Evolutionary conservation across 2,329 filamentous ascomycete species (phyloP), one percentile per base, ranked within the genome.

Genomic region (Lojkania enalia): DNA sequence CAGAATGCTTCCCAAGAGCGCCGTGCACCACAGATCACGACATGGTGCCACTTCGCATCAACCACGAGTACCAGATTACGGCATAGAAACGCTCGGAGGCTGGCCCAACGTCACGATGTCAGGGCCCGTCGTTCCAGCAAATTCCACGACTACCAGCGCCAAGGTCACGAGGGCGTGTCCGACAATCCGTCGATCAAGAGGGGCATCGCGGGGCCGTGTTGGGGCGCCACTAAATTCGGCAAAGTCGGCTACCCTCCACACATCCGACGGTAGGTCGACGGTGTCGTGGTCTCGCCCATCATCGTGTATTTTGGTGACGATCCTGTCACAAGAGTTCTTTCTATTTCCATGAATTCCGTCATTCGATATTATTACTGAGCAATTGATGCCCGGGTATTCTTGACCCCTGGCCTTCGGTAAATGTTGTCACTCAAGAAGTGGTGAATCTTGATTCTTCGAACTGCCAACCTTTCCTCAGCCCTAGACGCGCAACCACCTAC

Each of bases 51-150:
- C 50, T 54, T 35, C 16, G 25, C 44, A 48, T 27, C 23, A 19
- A 36, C 29, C 30, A 35, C 20, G n/a, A 27, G 29, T 44, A 43
- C 46, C 43, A 46, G 30, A 51, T 63, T 62, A 63, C 60, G 52
- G 18, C 54, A 61, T 58, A 45, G 51, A 43, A 52, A 49, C 43
- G 13, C 20, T 30, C 29, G 39, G 37, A 39, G 49, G 44, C 39
- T 52, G 44, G 42, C 19, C 6, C 48, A 58, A 61, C 60, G 62
- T 65, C 62, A 64, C 57, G 36, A 61, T 52, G 49, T 50, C 49
- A 51, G 50, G 44, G 39, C 39, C 46, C 46, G 42, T 42, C 23
- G 40, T 50, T 54, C 37, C 51, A 51, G 47, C 32, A 41, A 41
- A 29, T 55, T 55, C 44, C 33, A 49, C 44, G 39, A 46, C 52